Evolutionary conservation across 495 filamentous ascomycete genomes (phyloP), one percentile per base, ranked within the genome.

Genomic region (Penicillium steckii): DNA sequence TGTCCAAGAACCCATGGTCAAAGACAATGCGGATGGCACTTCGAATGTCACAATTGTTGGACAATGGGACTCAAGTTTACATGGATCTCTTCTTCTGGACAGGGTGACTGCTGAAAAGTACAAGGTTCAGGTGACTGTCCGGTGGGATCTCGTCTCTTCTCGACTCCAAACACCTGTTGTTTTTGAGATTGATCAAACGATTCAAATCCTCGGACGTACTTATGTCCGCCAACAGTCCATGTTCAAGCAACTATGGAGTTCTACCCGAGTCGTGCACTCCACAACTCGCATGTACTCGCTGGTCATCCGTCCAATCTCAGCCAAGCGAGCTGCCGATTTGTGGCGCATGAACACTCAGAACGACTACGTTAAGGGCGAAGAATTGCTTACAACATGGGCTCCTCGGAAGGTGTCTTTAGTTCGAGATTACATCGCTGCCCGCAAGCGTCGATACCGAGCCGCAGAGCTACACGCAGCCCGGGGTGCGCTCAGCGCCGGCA

Each of bases 301-400:
- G 30, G 81, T 83, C 23, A 84, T 99, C 66, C 88, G 87, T 33
- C 94, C 94, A 0, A 84, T 88, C 9, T 90, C 91, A 18, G 90
- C 93, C 33, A 96, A 96, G 69, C 83, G 89, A 23, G 94, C 89
- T 0, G 89, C 89, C 7, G 94, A 98, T 61, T 77, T 98, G 3
- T 98, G 94, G 94, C 82, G 94, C 44, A 95, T 98, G 91, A 93
- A 91, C 66, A 97, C 90, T 3, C 85, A 90, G 42, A 85, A 93
- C 55, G 88, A 93, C 62, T 97, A 95, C 60, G 87, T 97, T 56
- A 95, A 95, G 65, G 94, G 94, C 25, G 93, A 97, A 68, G 94
- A 98, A 66, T 77, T 82, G 17, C 76, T 98, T 12, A 81, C 71
- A 4, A 80, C 83, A 19, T 98, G 94, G 94, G 83, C 85, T 24